A percentile compares a stretch with the other conserved stretches of the same genome.
These are phyloP conservation scores for Pseudisothecium myosuroides DNA, from an alignment of 225 moss, liverwort and hornwort genomes.

Conservation along the genomic window DNA sequence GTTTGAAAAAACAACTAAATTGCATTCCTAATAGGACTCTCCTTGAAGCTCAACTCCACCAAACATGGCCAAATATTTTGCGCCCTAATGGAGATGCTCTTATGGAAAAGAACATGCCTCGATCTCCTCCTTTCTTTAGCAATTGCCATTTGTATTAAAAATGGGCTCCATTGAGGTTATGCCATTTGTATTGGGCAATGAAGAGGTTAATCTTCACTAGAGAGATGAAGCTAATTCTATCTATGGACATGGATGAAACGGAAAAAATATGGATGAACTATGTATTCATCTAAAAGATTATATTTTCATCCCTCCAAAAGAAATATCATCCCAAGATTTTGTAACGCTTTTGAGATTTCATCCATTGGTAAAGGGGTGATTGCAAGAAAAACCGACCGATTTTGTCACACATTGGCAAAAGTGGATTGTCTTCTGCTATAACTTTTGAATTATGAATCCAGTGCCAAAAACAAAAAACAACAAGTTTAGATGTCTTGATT, in stretches of 20 bases:
- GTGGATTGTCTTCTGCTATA: no score
- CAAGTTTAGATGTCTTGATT: no score
- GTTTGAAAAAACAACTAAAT: not conserved
- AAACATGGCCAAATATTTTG: not conserved
- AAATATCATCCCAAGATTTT: not conserved
- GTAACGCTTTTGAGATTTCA: not conserved
- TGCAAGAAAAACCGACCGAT: no score
- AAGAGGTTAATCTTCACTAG: not conserved
- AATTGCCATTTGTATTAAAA: not conserved
- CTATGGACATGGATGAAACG: not conserved
- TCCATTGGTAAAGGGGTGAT: not conserved
- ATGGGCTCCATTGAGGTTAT: not conserved
- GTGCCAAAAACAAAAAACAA: no score
- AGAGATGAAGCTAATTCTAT: not conserved
- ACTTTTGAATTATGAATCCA: no score
- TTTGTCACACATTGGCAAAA: no score
- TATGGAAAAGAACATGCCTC: not conserved
- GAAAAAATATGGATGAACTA: not conserved
- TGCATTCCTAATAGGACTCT: rapidly evolving
- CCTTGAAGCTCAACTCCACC: rapidly evolving
- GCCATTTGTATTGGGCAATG: not conserved
- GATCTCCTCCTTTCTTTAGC: not conserved
- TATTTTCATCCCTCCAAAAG: not conserved
- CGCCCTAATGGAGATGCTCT: rapidly evolving
- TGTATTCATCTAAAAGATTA: not conserved